Conservation (phyloP, 2,329 filamentous ascomycete genomes). For the Trichophyton rubrum region DNA sequence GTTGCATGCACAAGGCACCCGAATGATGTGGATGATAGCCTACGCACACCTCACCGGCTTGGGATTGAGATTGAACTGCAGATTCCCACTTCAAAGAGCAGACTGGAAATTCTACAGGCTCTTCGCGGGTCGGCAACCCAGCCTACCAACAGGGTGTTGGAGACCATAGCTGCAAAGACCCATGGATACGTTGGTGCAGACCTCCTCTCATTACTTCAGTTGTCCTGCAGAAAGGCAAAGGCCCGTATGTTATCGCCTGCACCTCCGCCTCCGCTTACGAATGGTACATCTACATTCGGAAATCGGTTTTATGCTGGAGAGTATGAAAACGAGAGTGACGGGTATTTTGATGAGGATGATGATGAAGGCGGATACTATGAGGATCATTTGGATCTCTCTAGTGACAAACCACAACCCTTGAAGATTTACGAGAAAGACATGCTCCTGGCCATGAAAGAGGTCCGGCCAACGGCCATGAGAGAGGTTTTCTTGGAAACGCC, state of each 20-base stretch:
- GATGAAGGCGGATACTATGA: neutral
- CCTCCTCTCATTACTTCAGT: slow-evolving; percentile 51
- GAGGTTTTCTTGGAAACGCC: slow-evolving; percentile 82
- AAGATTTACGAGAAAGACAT: slow-evolving; percentile 27
- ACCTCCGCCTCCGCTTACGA: neutral
- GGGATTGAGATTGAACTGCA: slow-evolving; percentile 57
- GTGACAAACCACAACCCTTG: slow-evolving; percentile 12
- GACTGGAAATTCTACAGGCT: slow-evolving; percentile 61
- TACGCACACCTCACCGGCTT: slow-evolving; percentile 56
- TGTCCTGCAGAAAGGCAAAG: slow-evolving; percentile 35
- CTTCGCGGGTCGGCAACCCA: slow-evolving; percentile 40
- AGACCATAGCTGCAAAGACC: slow-evolving; percentile 56
- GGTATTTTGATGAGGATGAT: too few species aligned
- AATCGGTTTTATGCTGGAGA: neutral
- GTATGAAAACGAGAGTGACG: neutral
- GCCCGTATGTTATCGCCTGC: slow-evolving; percentile 16
- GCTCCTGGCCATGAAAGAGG: slow-evolving; percentile 47
- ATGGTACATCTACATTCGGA: neutral
- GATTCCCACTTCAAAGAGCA: slow-evolving; percentile 58
- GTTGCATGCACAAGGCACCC: slow-evolving; percentile 62
- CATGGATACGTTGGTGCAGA: slow-evolving; percentile 81
- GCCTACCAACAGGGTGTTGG: slow-evolving; percentile 42
- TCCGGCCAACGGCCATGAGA: slow-evolving; percentile 75
- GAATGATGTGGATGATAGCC: slow-evolving; percentile 55
- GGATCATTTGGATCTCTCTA: neutral